Conservation (phyloP, 2,329 filamentous ascomycete species). For the Trichoderma sp. region DNA sequence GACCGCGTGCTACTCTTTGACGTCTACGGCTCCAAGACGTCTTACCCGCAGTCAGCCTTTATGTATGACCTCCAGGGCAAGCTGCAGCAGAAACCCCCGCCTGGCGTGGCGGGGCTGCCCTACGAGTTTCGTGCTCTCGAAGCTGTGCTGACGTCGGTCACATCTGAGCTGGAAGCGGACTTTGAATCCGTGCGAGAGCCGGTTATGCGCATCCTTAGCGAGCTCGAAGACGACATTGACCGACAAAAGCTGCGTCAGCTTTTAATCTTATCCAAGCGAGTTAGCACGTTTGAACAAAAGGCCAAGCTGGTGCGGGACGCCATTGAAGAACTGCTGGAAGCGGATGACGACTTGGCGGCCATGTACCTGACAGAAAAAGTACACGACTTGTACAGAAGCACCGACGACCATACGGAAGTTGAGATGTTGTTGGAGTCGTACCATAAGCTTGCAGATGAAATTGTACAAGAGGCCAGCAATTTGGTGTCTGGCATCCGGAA, state of each 20-base stretch:
- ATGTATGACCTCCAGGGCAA: conserved; percentile 97
- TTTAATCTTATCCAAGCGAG: conserved; percentile 90
- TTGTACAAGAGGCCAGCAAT: conserved; percentile 92
- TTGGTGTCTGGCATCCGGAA: conserved; percentile 93
- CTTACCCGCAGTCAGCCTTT: conserved; percentile 93
- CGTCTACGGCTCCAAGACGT: conserved; percentile 90
- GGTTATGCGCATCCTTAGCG: conserved; percentile 82
- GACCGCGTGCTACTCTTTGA: conserved; percentile 95
- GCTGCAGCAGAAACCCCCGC: conserved; percentile 70
- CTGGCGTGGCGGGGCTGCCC: conserved; percentile 67
- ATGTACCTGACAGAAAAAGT: conserved; percentile 96
- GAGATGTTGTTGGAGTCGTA: conserved; percentile 97
- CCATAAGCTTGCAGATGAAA: conserved; percentile 96
- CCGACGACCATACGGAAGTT: conserved; percentile 92
- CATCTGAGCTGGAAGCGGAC: conserved; percentile 86
- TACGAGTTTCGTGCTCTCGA: conserved; percentile 97
- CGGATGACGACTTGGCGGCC: conserved; percentile 87
- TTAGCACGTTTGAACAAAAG: conserved; percentile 97
- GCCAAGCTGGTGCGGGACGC: conserved; percentile 91
- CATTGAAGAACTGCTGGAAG: conserved; percentile 92
- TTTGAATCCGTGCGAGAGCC: conserved; percentile 93
- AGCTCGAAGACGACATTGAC: conserved; percentile 95
- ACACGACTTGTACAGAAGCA: conserved; percentile 68
- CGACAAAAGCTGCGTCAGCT: conserved; percentile 88
- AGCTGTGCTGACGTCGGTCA: conserved; percentile 91